phyloP scores from a whole-genome alignment of 2,329 filamentous ascomycete species.

The Tolypocladium amazonense region DNA sequence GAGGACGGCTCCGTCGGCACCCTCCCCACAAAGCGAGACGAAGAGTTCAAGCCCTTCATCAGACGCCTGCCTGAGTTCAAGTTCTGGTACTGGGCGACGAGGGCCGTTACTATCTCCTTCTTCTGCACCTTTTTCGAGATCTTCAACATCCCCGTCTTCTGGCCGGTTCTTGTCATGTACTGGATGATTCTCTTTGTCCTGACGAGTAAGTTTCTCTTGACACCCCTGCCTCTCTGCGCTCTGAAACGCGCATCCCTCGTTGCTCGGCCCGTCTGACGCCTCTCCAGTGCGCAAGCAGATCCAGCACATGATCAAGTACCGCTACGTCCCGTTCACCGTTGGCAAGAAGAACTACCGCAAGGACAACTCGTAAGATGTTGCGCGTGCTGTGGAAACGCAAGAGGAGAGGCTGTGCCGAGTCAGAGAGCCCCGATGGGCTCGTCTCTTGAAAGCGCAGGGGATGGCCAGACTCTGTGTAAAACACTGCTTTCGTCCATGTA shows the following conservation, averaged over 20 bases:
- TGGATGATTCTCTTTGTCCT: constrained; percentile 95
- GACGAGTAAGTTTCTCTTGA: constrained; percentile 61
- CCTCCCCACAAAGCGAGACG: constrained; percentile 88
- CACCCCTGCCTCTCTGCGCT: background rate
- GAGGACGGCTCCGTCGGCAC: constrained; percentile 78
- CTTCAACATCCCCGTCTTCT: constrained; percentile 97
- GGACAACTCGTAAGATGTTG: constrained; percentile 36
- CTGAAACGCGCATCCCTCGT: background rate
- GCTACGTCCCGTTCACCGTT: constrained; percentile 88
- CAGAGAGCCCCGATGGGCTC: too few species aligned
- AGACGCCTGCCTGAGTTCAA: constrained; percentile 96
- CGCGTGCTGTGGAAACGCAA: background rate
- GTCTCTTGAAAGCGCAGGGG: background rate
- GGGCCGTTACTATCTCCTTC: constrained; percentile 75
- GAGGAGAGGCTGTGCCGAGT: background rate
- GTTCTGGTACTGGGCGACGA: constrained; percentile 96
- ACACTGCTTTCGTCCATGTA: background rate
- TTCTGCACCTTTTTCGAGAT: constrained; percentile 84
- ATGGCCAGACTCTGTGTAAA: background rate
- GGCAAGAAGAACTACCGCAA: constrained; percentile 77
- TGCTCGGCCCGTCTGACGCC: background rate
- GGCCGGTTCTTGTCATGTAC: constrained; percentile 96
- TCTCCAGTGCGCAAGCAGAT: constrained; percentile 89
- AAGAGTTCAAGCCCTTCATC: constrained; percentile 97
- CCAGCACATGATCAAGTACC: constrained; percentile 99